phyloP scores from a whole-genome alignment of 225 moss, liverwort and hornwort genomes.

The Polytrichum commune region DNA sequence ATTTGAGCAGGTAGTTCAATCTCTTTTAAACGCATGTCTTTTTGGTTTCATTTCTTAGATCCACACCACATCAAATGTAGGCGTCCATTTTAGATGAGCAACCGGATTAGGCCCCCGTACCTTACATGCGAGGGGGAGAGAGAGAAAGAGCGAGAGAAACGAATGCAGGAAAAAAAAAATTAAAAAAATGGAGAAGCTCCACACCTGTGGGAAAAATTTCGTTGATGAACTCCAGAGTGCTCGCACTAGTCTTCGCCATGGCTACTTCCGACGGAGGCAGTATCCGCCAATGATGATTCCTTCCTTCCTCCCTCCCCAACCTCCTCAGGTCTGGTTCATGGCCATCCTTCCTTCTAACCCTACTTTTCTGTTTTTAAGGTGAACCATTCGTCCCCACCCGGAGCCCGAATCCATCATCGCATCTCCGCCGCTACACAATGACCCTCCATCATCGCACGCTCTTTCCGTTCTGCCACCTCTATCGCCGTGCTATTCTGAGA shows the following conservation, averaged over 20 bases:
- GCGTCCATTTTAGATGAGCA: neutral
- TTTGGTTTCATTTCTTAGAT: no score
- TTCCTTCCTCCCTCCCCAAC: neutral
- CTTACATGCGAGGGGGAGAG: neutral
- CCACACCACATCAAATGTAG: neutral
- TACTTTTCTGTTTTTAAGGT: neutral
- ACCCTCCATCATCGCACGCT: no score
- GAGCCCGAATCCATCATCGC: neutral
- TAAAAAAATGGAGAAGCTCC: neutral
- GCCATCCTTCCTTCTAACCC: neutral
- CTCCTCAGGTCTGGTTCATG: neutral
- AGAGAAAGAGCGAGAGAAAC: neutral
- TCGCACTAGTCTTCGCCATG: constrained; percentile 70
- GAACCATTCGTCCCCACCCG: neutral
- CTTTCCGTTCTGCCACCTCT: no score
- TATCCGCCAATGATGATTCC: neutral
- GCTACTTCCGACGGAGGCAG: constrained; percentile 16
- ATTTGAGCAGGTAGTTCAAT: no score
- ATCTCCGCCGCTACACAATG: no score
- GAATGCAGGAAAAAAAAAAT: neutral
- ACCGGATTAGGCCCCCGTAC: neutral
- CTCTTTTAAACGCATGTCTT: no score
- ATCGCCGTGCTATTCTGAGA: no score
- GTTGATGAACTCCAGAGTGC: constrained; percentile 96
- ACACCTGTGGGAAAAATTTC: constrained; percentile 92